Evolutionary conservation across 78 protist species (phyloP), one percentile per base, ranked within the genome.

Genomic region (Tieghemostelium lacteum): DNA sequence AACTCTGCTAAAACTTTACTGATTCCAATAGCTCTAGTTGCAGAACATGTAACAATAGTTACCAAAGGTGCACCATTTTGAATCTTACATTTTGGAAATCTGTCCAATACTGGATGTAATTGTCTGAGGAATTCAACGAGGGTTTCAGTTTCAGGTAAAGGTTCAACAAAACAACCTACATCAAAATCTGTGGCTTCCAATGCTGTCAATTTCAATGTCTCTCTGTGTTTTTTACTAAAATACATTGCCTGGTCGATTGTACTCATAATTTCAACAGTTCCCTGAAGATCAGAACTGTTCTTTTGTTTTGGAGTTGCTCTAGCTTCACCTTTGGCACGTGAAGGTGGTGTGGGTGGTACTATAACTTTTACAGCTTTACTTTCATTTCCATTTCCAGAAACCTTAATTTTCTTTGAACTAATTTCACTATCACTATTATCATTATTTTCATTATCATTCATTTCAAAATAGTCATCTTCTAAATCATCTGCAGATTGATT

Each of bases 1-100:
- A 66, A 67, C 7, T 80, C 70, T 3, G 24, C 50, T 52, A 66
- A 40, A 36, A 66, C 75, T 64, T 80, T 80, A 50, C 52, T 22
- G 55, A 80, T 64, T 54, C 88, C 88, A 66, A 80, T 80, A 22
- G 88, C 88, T 67, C 88, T 64, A 28, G 75, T 66, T n/a, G 88
- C 88, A 22, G 88, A 80, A 22, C 77, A 54, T 26, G 88, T 66
- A 20, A 61, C 88, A 29, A 80, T 80, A 0, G 33, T 55, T 10
- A 80, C 88, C 31, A 80, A 40, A 54, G 88, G 88, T 8, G 88
- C 60, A 57, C 88, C 88, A 64, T 52, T 34, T 52, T 80, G 19
- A 33, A 65, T 22, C 36, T 64, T 57, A 20, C n/a, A 42, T 31
- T 26, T 50, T 31, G 88, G 88, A 2, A 66, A 57, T 2, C 34